Evolutionary conservation across 805 yeast genomes (phyloP).

Genomic region (Cyberlindnera lachancei): DNA sequence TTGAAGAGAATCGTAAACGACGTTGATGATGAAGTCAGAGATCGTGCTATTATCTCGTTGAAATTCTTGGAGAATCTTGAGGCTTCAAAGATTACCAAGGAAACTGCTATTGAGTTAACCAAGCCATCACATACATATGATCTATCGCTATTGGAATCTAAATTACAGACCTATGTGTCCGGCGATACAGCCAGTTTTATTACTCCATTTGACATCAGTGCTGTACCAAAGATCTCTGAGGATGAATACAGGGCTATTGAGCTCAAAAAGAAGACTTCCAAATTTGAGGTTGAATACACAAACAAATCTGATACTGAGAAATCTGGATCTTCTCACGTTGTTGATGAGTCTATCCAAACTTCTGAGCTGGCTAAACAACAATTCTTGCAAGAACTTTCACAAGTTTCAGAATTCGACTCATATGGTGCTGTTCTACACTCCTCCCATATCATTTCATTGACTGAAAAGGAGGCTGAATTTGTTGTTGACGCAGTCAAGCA

Average conservation of each 20-base stretch:
- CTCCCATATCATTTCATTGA: conserved; percentile 56
- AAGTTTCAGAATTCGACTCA: conserved; percentile 62
- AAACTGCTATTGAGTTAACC: conserved; percentile 41
- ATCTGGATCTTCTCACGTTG: conserved; percentile 1
- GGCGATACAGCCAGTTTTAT: conserved; percentile 30
- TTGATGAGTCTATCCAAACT: conserved; percentile 16
- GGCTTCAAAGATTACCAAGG: conserved; percentile 27
- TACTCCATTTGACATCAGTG: conserved; percentile 63
- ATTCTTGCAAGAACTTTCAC: conserved; percentile 60
- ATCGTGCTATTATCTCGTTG: conserved; percentile 85
- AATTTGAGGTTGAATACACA: conserved; percentile 22
- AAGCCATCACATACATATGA: conserved; percentile 66
- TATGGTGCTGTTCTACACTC: conserved; percentile 76
- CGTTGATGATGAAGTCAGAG: conserved; percentile 95
- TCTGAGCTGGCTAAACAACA: conserved; percentile 46
- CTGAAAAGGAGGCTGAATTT: conserved; percentile 91
- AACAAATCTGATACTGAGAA: conserved; percentile 6
- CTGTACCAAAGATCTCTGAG: conserved; percentile 57
- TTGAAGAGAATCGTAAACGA: conserved; percentile 81
- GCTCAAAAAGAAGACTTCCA: conserved; percentile 43
- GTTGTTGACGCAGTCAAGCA: conserved; percentile 82
- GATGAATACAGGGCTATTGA: conserved; percentile 65
- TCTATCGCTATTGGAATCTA: conserved; percentile 69
- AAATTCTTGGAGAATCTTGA: conserved; percentile 43
- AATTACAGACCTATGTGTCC: conserved; percentile 62